Evolutionary conservation across 176 grass and related monocot genomes (phyloP), one percentile per base, ranked within the genome.

Genomic region (Rhipidocladum racemiflorum): DNA sequence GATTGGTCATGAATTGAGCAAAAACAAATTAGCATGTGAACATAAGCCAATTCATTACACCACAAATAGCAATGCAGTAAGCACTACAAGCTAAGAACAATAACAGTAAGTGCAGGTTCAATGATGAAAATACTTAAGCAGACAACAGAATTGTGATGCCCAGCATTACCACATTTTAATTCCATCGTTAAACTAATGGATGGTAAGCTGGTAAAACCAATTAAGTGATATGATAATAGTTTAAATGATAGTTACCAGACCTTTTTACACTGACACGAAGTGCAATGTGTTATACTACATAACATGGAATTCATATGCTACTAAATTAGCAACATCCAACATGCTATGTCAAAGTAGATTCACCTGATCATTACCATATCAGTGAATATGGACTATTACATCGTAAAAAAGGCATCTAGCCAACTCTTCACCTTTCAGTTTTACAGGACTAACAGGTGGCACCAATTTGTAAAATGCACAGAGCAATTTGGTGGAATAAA

Each of bases 391-490:
- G 61, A 62, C 1, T 29, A 10, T 29, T 61, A 29, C 12, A 61
- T 14, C 12, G 2, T 29, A 61, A 12, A 61, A 61, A 61, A 29
- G 12, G n/a, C 23, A 1, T n/a, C 21, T 57, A 57, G n/a, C 9
- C 54, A 48, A 14, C 14, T 48, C 4, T 56, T 56, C 53, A 56
- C 6, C 6, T 51, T 23, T 24, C 21, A 73, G 13, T 63, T 39
- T 35, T 63, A 74, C 57, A 83, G n/a, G 57, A 48, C 29, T 72
- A 49, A 61, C 67, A 82, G 45, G 21, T 36, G 42, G 18, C 40
- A 83, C 21, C 9, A 24, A 63, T 83, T 48, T 48, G 45, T 38
- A 34, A 63, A 8, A 2, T 65, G 21, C 15, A n/a, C 2, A 64
- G 50, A 28, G 5, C 35, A 43, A 66, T 65, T 38, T 44, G 18